phyloP scores from a whole-genome alignment of 2,329 filamentous ascomycete species.

The Diaporthe velutina region DNA sequence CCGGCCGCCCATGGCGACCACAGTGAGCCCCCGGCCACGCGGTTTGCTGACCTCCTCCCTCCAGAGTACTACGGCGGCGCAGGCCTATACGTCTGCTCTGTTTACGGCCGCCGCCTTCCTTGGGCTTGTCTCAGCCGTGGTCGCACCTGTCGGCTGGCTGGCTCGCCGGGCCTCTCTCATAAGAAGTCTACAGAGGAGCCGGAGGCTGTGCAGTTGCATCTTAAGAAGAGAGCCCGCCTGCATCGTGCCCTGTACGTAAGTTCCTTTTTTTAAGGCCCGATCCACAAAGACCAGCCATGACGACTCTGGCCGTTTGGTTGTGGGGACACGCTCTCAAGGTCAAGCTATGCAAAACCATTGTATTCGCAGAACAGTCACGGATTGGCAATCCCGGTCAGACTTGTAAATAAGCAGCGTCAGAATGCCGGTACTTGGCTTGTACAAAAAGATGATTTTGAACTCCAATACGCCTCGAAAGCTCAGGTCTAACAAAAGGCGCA shows the following conservation, averaged over 20 bases:
- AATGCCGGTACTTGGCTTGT: neutral
- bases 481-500: slow-evolving; percentile 26
- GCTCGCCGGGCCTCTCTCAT: neutral
- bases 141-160: neutral
- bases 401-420: no score
- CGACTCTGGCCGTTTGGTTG: neutral
- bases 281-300: neutral
- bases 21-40: neutral
- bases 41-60: neutral
- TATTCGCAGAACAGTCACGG: neutral
- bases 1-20: slow-evolving; percentile 1
- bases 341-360: neutral
- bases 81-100: neutral
- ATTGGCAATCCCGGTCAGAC: neutral
- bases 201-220: slow-evolving; percentile 12
- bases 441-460: slow-evolving; percentile 20
- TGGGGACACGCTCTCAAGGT: neutral
- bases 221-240: neutral
- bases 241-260: neutral
- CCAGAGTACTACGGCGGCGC: neutral
- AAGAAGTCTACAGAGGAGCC: neutral
- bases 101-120: slow-evolving; percentile 9
- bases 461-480: slow-evolving; percentile 29
- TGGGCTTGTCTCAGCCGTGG: slow-evolving; percentile 11
- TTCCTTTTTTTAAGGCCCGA: neutral